Percentiles rank a stretch among this genome's conserved stretches.
These are phyloP conservation scores for Ilyonectria destructans DNA, from an alignment of 2,329 filamentous ascomycete genomes.

Conservation along the genomic window DNA sequence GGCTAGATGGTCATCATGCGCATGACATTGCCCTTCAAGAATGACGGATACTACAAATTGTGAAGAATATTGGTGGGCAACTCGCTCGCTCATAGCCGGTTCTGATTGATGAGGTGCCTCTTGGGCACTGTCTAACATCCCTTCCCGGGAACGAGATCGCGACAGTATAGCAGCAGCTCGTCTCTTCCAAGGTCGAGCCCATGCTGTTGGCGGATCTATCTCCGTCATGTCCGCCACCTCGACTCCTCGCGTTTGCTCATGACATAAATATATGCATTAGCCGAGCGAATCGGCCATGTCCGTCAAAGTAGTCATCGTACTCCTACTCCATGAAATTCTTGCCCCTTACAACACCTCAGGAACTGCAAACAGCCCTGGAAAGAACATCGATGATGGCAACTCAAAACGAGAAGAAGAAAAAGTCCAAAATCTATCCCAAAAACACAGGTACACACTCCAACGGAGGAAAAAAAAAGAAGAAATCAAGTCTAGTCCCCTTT, in stretches of 20 bases:
- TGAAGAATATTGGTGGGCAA: constrained; percentile 1
- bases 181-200: constrained; percentile 1
- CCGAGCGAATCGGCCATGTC: constrained; percentile 18
- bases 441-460: constrained; percentile 14
- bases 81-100: constrained; percentile 20
- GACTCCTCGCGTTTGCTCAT: constrained; percentile 15
- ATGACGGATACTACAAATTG: background rate
- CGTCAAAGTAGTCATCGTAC: constrained; percentile 22
- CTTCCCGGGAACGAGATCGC: background rate
- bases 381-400: constrained; percentile 13
- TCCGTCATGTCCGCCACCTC: background rate
- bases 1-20: background rate
- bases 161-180: background rate
- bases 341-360: constrained; percentile 6
- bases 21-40: background rate
- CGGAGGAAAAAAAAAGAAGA: constrained; percentile 14
- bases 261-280: constrained; percentile 14
- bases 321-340: constrained; percentile 29
- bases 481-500: constrained; percentile 33
- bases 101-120: constrained; percentile 32
- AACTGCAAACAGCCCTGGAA: constrained; percentile 13
- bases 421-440: constrained; percentile 31
- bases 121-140: constrained; percentile 23
- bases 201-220: constrained; percentile 5
- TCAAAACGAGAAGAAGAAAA: constrained; percentile 15